Conservation (phyloP, 1,284 basidiomycete genomes). For the Thelephora terrestris region DNA sequence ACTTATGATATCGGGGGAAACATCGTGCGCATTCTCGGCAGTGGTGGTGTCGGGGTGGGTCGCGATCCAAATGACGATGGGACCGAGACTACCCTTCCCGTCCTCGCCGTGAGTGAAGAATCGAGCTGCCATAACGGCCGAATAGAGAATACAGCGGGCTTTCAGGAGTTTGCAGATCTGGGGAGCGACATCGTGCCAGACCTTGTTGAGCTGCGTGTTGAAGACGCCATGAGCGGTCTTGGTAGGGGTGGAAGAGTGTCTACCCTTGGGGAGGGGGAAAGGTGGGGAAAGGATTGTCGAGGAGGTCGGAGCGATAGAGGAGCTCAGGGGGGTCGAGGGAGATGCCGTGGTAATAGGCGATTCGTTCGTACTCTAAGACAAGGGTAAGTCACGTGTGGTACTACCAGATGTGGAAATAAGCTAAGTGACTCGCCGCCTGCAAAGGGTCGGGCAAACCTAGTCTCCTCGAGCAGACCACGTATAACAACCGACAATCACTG, state of each 20-base stretch:
- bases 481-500: too few relatives aligned
- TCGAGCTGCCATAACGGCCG: conserved; percentile 27
- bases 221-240: conserved; percentile 31
- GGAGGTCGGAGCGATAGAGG: conserved; percentile 29
- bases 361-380: conserved; percentile 14
- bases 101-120: conserved; percentile 30
- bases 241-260: conserved; percentile 20
- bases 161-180: conserved; percentile 26
- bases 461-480: too few relatives aligned
- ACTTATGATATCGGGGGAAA: conserved; percentile 23
- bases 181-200: conserved; percentile 31
- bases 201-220: conserved; percentile 27
- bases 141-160: conserved; percentile 14
- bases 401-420: too few relatives aligned
- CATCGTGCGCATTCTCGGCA: conserved; percentile 25
- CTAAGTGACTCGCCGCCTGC: too few relatives aligned
- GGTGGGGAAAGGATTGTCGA: conserved; percentile 24
- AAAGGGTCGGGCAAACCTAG: too few relatives aligned
- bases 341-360: conserved; percentile 18
- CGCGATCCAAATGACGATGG: conserved; percentile 32
- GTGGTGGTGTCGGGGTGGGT: conserved; percentile 27
- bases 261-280: conserved; percentile 24
- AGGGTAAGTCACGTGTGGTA: too few relatives aligned
- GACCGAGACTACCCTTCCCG: conserved; percentile 25
- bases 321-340: conserved; percentile 26